Evolutionary conservation across 768 basidiomycete genomes (phyloP).

Genomic region (Sporobolomyces phaffii): DNA sequence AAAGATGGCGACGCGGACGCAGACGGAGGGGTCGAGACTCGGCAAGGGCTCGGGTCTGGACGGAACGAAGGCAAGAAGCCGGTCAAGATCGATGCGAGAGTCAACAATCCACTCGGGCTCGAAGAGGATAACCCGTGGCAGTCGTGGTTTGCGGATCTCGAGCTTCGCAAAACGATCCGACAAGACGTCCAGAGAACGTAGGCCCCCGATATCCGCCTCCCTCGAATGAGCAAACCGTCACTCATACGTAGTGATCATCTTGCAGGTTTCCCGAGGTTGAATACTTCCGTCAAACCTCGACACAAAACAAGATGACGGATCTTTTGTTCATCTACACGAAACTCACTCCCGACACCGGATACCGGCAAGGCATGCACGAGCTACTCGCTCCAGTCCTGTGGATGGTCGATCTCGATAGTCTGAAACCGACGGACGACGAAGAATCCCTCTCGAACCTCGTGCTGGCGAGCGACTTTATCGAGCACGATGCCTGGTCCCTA

Average conservation of each 20-base stretch:
- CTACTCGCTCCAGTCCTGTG: constrained; percentile 80
- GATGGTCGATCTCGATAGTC: constrained; percentile 74
- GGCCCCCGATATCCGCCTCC: constrained; percentile 45
- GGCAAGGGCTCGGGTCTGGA: constrained; percentile 72
- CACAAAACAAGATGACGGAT: constrained; percentile 74
- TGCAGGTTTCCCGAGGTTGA: constrained; percentile 93
- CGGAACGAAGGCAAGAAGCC: constrained; percentile 57
- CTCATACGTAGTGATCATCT: background rate
- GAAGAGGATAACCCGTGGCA: constrained; percentile 79
- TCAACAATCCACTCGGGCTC: constrained; percentile 29
- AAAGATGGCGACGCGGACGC: constrained; percentile 50
- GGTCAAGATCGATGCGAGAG: constrained; percentile 9
- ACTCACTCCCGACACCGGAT: constrained; percentile 74
- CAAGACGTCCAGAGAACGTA: constrained; percentile 96
- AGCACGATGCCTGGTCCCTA: constrained; percentile 75
- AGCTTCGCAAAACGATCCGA: constrained; percentile 77
- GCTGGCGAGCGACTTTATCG: constrained; percentile 45
- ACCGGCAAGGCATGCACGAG: constrained; percentile 99
- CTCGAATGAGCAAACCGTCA: background rate
- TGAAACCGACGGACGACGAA: constrained; percentile 43
- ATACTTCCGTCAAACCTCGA: constrained; percentile 71
- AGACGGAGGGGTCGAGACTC: constrained; percentile 53
- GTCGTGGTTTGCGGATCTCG: constrained; percentile 82
- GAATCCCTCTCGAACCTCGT: constrained; percentile 39
- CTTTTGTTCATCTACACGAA: constrained; percentile 78